phyloP scores from a whole-genome alignment of 495 filamentous ascomycete species.

The Trypethelium eluteriae region DNA sequence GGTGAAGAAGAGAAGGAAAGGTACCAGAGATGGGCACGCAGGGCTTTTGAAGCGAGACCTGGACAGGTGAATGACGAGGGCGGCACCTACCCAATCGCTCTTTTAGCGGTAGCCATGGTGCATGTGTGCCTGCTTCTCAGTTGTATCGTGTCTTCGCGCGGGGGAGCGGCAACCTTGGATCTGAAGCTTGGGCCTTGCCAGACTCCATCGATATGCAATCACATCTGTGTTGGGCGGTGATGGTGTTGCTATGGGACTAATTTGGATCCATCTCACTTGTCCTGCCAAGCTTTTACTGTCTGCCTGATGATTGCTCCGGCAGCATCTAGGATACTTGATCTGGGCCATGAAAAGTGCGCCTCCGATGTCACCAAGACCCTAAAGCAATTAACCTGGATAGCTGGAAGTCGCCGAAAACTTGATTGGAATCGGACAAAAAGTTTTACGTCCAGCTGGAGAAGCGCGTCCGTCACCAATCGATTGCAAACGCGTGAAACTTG shows the following conservation, averaged over 20 bases:
- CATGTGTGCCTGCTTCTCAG: background rate
- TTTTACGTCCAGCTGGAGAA: background rate
- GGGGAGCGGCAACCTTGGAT: background rate
- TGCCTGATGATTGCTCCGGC: background rate
- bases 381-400: background rate
- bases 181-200: background rate
- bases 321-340: background rate
- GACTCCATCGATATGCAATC: background rate
- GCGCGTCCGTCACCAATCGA: conserved; percentile 6
- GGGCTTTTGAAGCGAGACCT: conserved; percentile 5
- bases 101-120: too few relatives aligned
- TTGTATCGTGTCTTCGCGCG: background rate
- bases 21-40: background rate
- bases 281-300: conserved; percentile 6
- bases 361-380: conserved; percentile 1
- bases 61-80: background rate
- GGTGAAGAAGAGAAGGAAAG: conserved; percentile 3
- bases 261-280: background rate
- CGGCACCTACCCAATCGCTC: background rate
- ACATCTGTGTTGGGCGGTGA: background rate
- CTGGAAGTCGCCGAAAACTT: conserved; percentile 2
- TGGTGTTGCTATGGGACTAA: background rate
- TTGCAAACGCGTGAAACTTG: conserved; percentile 2
- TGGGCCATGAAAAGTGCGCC: background rate
- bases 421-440: background rate